These are phyloP conservation scores for Moesziomyces antarcticus DNA, from an alignment of 1,284 basidiomycete genomes.

Conservation along the genomic window DNA sequence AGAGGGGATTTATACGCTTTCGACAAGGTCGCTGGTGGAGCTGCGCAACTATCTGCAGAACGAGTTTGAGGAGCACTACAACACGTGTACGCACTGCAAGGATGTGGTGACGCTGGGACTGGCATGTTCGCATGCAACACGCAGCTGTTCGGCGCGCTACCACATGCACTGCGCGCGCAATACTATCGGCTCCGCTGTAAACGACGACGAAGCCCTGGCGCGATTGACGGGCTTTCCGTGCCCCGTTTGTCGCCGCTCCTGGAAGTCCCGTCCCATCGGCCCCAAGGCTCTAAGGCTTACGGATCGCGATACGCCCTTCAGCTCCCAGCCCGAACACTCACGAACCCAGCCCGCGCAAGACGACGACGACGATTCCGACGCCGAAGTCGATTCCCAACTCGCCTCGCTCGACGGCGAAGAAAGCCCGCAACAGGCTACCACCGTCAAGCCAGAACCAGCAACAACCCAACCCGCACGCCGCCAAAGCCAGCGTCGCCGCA, in stretches of 20 bases:
- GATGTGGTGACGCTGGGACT: constrained; percentile 71
- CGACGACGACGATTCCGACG: constrained; percentile 2
- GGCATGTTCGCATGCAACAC: constrained; percentile 14
- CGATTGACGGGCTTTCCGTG: constrained; percentile 21
- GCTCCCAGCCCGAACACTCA: constrained; percentile 12
- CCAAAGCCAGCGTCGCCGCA: background rate
- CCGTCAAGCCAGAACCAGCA: constrained; percentile 27
- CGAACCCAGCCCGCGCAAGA: background rate
- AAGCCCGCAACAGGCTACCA: constrained; percentile 4
- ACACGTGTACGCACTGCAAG: constrained; percentile 80
- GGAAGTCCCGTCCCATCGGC: constrained; percentile 41
- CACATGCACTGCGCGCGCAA: constrained; percentile 42
- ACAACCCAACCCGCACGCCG: constrained; percentile 1
- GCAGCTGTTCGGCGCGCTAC: constrained; percentile 21
- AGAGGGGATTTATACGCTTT: constrained; percentile 78
- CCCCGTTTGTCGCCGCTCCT: constrained; percentile 9
- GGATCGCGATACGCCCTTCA: constrained; percentile 4
- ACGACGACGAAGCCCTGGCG: constrained; percentile 26
- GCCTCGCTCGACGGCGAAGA: background rate
- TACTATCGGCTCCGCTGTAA: constrained; percentile 14
- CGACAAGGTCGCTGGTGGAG: constrained; percentile 79
- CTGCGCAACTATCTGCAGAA: constrained; percentile 79
- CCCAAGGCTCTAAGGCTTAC: constrained; percentile 23
- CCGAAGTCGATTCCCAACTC: background rate
- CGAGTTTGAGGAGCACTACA: constrained; percentile 76